Base-by-base conservation (phyloP, 495 filamentous ascomycete species). In the Alectoria sarmentosa region DNA sequence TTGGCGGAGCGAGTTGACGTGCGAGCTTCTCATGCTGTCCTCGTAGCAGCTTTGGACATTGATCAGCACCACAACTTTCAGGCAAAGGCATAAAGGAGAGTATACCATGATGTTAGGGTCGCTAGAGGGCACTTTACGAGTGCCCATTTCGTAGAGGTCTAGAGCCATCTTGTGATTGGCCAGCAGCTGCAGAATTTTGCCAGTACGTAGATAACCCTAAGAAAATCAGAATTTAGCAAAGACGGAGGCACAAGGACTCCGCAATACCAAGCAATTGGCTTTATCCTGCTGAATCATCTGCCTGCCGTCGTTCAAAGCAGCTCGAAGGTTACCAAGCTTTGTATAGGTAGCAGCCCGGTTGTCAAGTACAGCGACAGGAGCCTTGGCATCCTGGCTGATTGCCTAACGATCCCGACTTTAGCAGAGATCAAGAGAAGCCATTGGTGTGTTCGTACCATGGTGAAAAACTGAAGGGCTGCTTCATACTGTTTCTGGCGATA, bases 171-270 rank as follows among this genome's bases (percentile, higher is more conserved):
- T 74, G 10, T 73, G 70, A 64, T 80, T 86, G 6, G 78, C 78
- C 67, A 83, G 77, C 54, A 86, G 73, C 23, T 84, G 73, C 9
- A 90, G 77, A 5, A 85, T 74, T 66, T 86, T 85, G 10, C 79
- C 87, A 28, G 82, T 79, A n/a, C 86, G 82, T 17, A 89, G 73
- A 73, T 89, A 88, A 30, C 87, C 87, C 82, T 85, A 41, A 19
- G 21, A 9, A 0, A 21, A 58, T 49, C 8, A 65, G 65, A 48
- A 32, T 58, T 55, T 23, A 58, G 57, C 28, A 38, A 38, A 9
- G 17, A 28, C 8, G 5, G 11, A 36, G 10, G 2, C 17, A 10
- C 1, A 10, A 8, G 30, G 32, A 26, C 1, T 34, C 36, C 8
- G 58, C 19, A 6, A 38, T 77, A 85, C 82, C 66, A 75, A 76